Evolutionary conservation across 176 grass and related monocot species (phyloP).

Genomic region (Hyparrhenia diplandra): DNA sequence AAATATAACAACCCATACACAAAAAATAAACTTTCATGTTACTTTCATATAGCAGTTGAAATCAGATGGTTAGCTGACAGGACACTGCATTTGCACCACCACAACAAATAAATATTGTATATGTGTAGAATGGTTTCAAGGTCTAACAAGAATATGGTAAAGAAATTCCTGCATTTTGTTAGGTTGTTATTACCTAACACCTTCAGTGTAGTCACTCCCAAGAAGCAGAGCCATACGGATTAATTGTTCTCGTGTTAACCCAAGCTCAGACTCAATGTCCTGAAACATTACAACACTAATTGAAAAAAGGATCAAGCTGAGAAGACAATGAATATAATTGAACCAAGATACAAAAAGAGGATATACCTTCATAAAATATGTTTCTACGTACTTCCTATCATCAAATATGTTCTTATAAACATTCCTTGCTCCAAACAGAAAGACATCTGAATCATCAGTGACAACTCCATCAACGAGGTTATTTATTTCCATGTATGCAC

Average conservation of each 20-base stretch:
- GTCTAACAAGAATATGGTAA: neutral
- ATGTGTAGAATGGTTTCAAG: neutral
- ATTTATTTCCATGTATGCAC: conserved; percentile 96
- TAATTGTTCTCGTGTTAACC: conserved; percentile 76
- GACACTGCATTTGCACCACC: neutral
- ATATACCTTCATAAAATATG: conserved; percentile 94
- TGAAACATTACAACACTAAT: conserved; percentile 44
- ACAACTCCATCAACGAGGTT: conserved; percentile 95
- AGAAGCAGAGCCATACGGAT: conserved; percentile 96
- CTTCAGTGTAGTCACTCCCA: conserved; percentile 96
- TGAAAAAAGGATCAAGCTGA: conserved; percentile 16
- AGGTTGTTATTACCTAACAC: conserved; percentile 66
- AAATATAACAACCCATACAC: conserved; percentile 4
- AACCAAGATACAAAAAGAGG: neutral
- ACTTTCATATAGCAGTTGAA: conserved; percentile 12
- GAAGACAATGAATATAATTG: conserved; percentile 4
- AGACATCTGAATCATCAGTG: conserved; percentile 98
- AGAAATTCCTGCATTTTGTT: conserved; percentile 11
- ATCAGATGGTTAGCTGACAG: neutral
- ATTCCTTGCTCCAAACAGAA: conserved; percentile 92
- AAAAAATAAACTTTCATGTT: conserved; percentile 10
- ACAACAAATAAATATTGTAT: neutral
- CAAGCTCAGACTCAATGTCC: conserved; percentile 95
- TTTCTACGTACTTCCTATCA: conserved; percentile 98
- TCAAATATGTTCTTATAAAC: conserved; percentile 99